Percentiles rank a stretch among this genome's conserved stretches.
Conservation (phyloP, 1,139 yeast species). For the Suhomyces taliae region DNA sequence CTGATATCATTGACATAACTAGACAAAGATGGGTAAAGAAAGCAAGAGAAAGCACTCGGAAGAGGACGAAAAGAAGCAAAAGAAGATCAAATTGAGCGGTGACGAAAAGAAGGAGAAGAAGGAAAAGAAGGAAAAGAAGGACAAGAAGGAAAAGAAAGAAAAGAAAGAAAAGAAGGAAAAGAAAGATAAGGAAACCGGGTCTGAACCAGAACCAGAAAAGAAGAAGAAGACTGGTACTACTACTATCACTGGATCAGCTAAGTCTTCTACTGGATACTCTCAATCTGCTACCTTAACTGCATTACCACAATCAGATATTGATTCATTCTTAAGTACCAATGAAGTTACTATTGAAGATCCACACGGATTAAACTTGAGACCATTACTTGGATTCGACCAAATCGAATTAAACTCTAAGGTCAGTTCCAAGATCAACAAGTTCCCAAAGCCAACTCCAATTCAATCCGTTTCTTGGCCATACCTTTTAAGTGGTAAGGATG, state of each 20-base stretch:
- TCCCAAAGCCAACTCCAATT: constrained; percentile 92
- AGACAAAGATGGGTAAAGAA: constrained; percentile 31
- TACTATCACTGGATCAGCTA: constrained; percentile 14
- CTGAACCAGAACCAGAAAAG: constrained; percentile 13
- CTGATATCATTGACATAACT: too few species aligned
- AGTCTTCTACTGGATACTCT: constrained; percentile 22
- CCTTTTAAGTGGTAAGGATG: constrained; percentile 76
- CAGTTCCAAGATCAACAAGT: constrained; percentile 58
- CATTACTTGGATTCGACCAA: constrained; percentile 69
- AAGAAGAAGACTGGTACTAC: constrained; percentile 9
- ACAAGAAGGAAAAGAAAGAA: constrained; percentile 39
- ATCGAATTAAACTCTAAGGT: constrained; percentile 58
- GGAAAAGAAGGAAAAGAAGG: constrained; percentile 43
- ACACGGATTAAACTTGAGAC: constrained; percentile 50
- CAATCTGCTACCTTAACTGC: constrained; percentile 29
- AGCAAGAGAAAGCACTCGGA: constrained; percentile 43
- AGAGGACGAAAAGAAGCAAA: constrained; percentile 46
- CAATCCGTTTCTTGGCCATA: constrained; percentile 98
- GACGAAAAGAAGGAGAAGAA: constrained; percentile 35
- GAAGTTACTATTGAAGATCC: constrained; percentile 84
- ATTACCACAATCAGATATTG: constrained; percentile 56
- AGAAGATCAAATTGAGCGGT: constrained; percentile 25
- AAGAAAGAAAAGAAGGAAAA: constrained; percentile 18
- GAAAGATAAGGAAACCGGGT: constrained; percentile 15
- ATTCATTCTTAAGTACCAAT: constrained; percentile 62